phyloP scores from a whole-genome alignment of 83 land plant species.

The Thuja plicata region DNA sequence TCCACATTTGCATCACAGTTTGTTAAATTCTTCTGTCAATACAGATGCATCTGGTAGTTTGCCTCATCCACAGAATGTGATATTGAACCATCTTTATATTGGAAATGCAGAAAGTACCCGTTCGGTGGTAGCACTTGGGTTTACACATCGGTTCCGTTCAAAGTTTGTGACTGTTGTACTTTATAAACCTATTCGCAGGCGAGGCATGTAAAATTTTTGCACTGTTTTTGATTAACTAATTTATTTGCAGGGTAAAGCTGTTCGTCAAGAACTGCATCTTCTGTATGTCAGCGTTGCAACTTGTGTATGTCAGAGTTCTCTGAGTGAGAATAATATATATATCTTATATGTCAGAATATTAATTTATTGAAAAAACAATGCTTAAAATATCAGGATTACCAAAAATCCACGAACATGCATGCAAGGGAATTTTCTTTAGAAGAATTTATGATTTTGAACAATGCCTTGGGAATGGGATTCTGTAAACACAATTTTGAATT shows the following conservation, averaged over 20 bases:
- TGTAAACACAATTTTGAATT: background rate
- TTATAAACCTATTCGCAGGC: slow-evolving; percentile 55
- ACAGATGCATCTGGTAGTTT: slow-evolving; percentile 39
- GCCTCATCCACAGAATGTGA: slow-evolving; percentile 64
- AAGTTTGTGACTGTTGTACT: slow-evolving; percentile 75
- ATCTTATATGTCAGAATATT: background rate
- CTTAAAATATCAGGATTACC: background rate
- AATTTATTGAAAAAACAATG: background rate
- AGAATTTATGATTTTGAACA: background rate
- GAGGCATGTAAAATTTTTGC: slow-evolving; percentile 21
- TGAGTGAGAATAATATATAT: background rate
- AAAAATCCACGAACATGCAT: background rate
- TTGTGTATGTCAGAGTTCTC: background rate
- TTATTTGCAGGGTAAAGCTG: background rate
- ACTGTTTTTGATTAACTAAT: slow-evolving; percentile 17
- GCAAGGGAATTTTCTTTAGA: background rate
- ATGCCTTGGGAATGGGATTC: background rate
- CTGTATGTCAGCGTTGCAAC: background rate
- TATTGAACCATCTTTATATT: slow-evolving; percentile 66
- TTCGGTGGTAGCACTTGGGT: slow-evolving; percentile 60
- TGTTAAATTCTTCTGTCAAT: slow-evolving; percentile 38
- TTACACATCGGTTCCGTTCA: slow-evolving; percentile 63
- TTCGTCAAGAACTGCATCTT: background rate
- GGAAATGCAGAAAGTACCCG: slow-evolving; percentile 53
- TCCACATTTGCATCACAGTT: slow-evolving; percentile 58